Evolutionary conservation across 768 basidiomycete species (phyloP).

Genomic region (Paxillus rubicundulus): DNA sequence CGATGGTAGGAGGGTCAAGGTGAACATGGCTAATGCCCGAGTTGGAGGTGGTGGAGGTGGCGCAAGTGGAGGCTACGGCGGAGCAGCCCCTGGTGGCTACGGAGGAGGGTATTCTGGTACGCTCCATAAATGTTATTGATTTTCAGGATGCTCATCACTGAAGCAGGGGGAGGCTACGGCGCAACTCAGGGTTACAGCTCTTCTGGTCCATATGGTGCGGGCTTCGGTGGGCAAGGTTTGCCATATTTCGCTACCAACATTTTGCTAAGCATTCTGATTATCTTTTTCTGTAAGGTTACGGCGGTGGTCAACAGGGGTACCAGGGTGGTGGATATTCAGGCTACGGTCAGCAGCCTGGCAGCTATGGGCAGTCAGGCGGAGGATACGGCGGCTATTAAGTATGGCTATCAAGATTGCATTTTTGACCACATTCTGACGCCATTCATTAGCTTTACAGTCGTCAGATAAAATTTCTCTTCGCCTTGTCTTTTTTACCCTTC

Average conservation of each 20-base stretch:
- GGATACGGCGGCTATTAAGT: slow-evolving; percentile 18
- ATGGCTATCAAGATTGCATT: no score
- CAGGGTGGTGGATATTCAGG: slow-evolving; percentile 23
- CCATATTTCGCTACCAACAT: background rate
- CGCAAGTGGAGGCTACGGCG: slow-evolving; percentile 16
- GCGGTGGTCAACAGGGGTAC: slow-evolving; percentile 15
- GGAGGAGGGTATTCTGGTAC: slow-evolving; percentile 30
- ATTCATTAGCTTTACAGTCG: no score
- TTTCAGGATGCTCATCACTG: slow-evolving; percentile 13
- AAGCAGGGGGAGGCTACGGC: slow-evolving; percentile 27
- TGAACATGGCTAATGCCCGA: slow-evolving; percentile 79
- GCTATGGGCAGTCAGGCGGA: slow-evolving; percentile 23
- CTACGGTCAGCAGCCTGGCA: slow-evolving; percentile 22
- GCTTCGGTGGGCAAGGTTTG: slow-evolving; percentile 14
- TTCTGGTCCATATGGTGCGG: slow-evolving; percentile 27
- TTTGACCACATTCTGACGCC: no score
- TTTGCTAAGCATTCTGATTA: background rate
- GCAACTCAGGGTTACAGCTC: slow-evolving; percentile 26
- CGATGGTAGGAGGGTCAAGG: slow-evolving; percentile 89
- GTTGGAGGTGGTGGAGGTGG: slow-evolving; percentile 52
- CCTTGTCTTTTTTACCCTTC: no score
- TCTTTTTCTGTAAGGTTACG: slow-evolving; percentile 8
- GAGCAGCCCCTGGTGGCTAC: slow-evolving; percentile 33
- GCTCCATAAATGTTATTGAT: background rate
- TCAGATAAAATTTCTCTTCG: no score